Evolutionary conservation across 2,329 filamentous ascomycete species (phyloP), one percentile per base, ranked within the genome.

Genomic region (Aspergillus transmontanensis): DNA sequence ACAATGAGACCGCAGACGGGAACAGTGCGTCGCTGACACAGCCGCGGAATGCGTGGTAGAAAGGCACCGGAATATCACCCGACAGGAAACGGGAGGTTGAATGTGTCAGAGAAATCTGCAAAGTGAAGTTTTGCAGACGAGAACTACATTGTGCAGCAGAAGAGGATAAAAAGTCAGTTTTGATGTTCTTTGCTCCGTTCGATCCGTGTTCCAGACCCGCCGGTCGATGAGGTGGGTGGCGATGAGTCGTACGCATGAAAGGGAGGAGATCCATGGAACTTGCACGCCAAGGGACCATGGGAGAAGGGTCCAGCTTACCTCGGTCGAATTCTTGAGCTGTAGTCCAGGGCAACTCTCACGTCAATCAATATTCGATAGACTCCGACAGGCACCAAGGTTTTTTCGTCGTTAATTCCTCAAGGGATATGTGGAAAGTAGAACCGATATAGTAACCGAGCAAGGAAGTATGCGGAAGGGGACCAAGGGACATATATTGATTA

Each of bases 11-110:
- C 45, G 30, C 14, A 58, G 56, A 57, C 58, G 56, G 60, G 30
- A 58, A 26, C 57, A 57, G 60, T 57, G 58, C 43, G 61, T 62
- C 57, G 57, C 54, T 65, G 60, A 56, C 61, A 64, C 61, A 64
- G 54, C 61, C 57, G 60, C 62, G 50, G 68, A 67, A 70, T 70
- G 68, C 58, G 56, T 61, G 55, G 61, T 59, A 60, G 32, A 57
- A 56, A 43, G 58, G 53, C 45, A 21, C 26, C 30, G 60, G 62
- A 69, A 66, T 68, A 65, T 55, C 36, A 30, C 51, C 46, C 53
- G 57, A 51, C 19, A 51, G 28, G 10, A n/a, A 21, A 10, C 16
- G 19, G 28, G 19, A 14, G 2, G 48, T 32, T 30, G 28, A 12
- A 51, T 51, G 12, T 51, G 48, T 7, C 28, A 51, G 6, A 51